Percentiles rank a stretch among this genome's conserved stretches.
Evolutionary conservation across 306 rosid genomes (phyloP).

Genomic region (Casuarina cunninghamiana): DNA sequence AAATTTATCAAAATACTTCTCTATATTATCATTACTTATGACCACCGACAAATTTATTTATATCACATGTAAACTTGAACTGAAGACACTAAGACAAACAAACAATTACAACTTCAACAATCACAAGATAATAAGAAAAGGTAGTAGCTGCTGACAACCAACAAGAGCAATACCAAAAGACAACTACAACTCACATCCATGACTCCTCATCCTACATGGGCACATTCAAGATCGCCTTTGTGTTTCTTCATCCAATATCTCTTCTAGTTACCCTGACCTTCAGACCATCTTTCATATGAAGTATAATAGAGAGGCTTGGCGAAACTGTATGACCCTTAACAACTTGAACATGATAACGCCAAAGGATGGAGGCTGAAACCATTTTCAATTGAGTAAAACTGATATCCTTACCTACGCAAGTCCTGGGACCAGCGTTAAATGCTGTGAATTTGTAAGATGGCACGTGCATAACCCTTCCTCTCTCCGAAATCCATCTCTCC

Average conservation of each 20-base stretch:
- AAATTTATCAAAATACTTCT: too few species aligned
- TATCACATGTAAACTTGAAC: too few species aligned
- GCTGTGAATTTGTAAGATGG: constrained; percentile 51
- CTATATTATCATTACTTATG: too few species aligned
- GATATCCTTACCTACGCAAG: constrained; percentile 50
- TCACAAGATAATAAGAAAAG: too few species aligned
- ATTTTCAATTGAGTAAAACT: constrained; percentile 48
- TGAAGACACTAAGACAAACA: too few species aligned
- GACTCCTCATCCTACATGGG: too few species aligned
- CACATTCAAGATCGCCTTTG: too few species aligned
- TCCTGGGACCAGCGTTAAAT: constrained; percentile 58
- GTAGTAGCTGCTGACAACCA: too few species aligned
- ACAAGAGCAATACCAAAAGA: too few species aligned
- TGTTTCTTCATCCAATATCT: not conserved
- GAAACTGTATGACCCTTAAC: constrained; percentile 8
- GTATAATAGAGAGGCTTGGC: constrained; percentile 25
- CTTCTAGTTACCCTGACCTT: constrained; percentile 18
- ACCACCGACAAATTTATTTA: too few species aligned
- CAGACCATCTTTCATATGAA: constrained; percentile 38
- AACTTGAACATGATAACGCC: constrained; percentile 27
- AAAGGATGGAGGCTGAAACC: constrained; percentile 27
- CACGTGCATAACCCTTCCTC: constrained; percentile 27
- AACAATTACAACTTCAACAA: too few species aligned
- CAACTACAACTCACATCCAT: too few species aligned
- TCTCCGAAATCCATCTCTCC: constrained; percentile 54